Evolutionary conservation across 2,329 filamentous ascomycete genomes (phyloP).

Genomic region (Saccharata proteae): DNA sequence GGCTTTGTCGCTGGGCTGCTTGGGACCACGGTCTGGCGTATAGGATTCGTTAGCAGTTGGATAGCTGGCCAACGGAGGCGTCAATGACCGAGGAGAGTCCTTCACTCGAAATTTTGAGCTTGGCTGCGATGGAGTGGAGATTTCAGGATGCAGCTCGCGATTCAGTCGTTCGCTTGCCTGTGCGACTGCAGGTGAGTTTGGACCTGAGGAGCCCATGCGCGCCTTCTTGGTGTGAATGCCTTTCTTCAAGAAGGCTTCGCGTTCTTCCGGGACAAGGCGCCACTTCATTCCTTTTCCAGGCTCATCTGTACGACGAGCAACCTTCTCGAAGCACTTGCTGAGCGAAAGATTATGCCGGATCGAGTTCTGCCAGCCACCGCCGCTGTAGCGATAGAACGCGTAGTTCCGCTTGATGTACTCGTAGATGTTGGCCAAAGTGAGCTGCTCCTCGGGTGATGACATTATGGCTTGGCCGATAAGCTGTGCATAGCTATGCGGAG

Average conservation of each 20-base stretch:
- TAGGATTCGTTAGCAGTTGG: slow-evolving; percentile 39
- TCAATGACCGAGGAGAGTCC: slow-evolving; percentile 31
- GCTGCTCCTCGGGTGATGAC: slow-evolving; percentile 71
- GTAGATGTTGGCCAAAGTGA: slow-evolving; percentile 89
- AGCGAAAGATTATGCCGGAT: slow-evolving; percentile 93
- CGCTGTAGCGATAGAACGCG: slow-evolving; percentile 78
- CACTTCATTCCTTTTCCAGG: slow-evolving; percentile 99
- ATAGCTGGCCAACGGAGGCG: slow-evolving; percentile 36
- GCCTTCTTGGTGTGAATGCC: slow-evolving; percentile 31
- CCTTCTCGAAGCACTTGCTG: slow-evolving; percentile 90
- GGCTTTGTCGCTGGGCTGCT: slow-evolving; percentile 14
- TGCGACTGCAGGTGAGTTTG: slow-evolving; percentile 54
- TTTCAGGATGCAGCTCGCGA: slow-evolving; percentile 22
- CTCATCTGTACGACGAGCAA: slow-evolving; percentile 83
- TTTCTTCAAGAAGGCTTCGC: slow-evolving; percentile 78
- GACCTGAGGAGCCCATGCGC: slow-evolving; percentile 47
- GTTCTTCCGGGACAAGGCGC: slow-evolving; percentile 75
- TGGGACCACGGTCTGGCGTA: slow-evolving; percentile 42
- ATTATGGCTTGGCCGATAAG: slow-evolving; percentile 95
- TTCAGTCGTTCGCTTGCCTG: slow-evolving; percentile 39
- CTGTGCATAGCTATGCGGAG: slow-evolving; percentile 90
- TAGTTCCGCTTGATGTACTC: slow-evolving; percentile 84
- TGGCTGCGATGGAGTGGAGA: slow-evolving; percentile 5
- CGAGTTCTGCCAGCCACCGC: slow-evolving; percentile 89
- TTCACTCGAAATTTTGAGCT: slow-evolving; percentile 21